Base-by-base conservation (phyloP, 108 stramenopile genomes). In the Heterococcus sp. region DNA sequence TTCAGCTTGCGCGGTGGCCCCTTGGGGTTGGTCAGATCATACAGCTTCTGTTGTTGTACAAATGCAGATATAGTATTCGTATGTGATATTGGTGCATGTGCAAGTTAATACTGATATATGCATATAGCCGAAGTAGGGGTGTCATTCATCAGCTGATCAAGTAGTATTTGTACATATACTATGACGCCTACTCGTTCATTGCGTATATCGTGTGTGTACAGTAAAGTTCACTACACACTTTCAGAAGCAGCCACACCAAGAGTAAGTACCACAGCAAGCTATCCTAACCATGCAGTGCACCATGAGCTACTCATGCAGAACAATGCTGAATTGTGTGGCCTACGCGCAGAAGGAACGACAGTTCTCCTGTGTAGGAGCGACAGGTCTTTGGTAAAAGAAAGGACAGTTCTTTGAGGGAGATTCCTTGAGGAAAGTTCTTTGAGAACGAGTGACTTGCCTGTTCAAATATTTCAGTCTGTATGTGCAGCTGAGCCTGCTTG, bases 21-120 rank as follows among this genome's bases (percentile, higher is more conserved):
- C 0, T 39, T 76, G 8, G 75, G 68, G 68, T 76, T 66, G 3
- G 75, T 76, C 5, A 76, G 75, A 40, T 76, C 75, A 21, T 58
- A 58, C 8, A 58, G 14, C 8, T 8, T 21, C 46, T 58, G 46
- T 58, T 8, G 46, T 8, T 8, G 46, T 21, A 58, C 46, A 58
- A 58, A 21, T 58, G 46, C 46, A 58, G 46, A 14, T 58, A 58
- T 21, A 58, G 46, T 14, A 58, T 58, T 58, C 46, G 21, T 8
- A 58, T 58, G 46, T 58, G 21, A 58, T 8, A 58, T 58, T 58
- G 46, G 46, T 8, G 46, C 46, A 8, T 58, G 14, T 58, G 46
- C 46, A 58, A 58, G 46, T 8, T 58, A 8, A 58, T 14, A 58
- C 14, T 21, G 14, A 14, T 21, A 58, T 58, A 21, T 14, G 46